Percentiles rank a stretch among this genome's conserved stretches.
Conservation (phyloP, 2,329 filamentous ascomycete genomes). For the Fusarium lyarnte region DNA sequence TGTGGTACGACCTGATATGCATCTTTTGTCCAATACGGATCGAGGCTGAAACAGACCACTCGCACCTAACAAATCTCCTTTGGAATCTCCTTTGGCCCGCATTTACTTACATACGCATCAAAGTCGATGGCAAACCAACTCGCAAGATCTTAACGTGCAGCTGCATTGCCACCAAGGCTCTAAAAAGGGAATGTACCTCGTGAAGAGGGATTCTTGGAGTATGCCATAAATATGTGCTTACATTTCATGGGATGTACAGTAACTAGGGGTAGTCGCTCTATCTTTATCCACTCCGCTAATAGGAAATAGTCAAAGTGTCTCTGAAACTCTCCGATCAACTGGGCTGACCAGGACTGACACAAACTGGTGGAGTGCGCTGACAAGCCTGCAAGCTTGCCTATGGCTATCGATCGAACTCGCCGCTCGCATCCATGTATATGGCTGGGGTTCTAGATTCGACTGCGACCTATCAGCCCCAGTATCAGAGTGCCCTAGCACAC, state of each 20-base stretch:
- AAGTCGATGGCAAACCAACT: slow-evolving; percentile 19
- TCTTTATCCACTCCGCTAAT: slow-evolving; percentile 3
- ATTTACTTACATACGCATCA: not conserved
- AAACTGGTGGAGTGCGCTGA: slow-evolving; percentile 21
- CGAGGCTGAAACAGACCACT: slow-evolving; percentile 14
- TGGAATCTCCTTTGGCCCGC: not conserved
- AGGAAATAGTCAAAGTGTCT: slow-evolving; percentile 1
- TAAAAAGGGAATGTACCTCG: slow-evolving; percentile 31
- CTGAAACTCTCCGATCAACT: not conserved
- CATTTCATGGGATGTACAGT: not conserved
- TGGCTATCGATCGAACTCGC: not conserved
- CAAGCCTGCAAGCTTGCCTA: not conserved
- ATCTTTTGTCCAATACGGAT: not conserved
- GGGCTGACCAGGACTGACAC: slow-evolving; percentile 5
- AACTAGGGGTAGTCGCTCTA: not conserved
- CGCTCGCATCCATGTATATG: slow-evolving; percentile 13
- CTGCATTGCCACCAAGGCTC: slow-evolving; percentile 21
- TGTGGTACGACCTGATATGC: not conserved
- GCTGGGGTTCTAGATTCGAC: slow-evolving; percentile 11
- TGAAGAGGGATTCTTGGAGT: not conserved
- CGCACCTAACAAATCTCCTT: not conserved
- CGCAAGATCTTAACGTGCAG: slow-evolving; percentile 24
- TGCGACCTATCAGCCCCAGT: not conserved
- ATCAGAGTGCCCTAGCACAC: not conserved
- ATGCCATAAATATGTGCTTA: not conserved